A percentile compares a stretch with the other conserved stretches of the same genome.
These are phyloP conservation scores for Salix dunnii DNA, from an alignment of 345 rosid species.

Conservation along the genomic window DNA sequence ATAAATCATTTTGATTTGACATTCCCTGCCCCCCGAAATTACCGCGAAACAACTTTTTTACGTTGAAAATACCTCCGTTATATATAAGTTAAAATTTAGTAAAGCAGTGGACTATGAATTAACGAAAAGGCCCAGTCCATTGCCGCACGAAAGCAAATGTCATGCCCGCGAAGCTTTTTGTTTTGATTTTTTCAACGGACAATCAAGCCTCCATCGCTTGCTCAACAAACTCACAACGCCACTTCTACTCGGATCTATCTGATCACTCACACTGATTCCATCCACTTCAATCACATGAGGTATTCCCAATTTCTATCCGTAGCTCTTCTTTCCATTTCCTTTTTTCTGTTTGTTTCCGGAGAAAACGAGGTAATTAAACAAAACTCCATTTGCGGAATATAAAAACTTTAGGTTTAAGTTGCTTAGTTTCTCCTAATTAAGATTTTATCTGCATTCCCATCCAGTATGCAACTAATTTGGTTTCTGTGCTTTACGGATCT, in stretches of 20 bases:
- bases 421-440: neutral
- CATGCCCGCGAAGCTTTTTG: slow-evolving; percentile 16
- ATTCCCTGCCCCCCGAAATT: too few species aligned
- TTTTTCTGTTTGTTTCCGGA: neutral
- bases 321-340: neutral
- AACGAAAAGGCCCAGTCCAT: neutral
- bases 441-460: neutral
- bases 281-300: neutral
- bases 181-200: neutral
- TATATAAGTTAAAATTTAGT: too few species aligned
- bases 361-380: neutral
- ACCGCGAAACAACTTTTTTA: neutral
- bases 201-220: neutral
- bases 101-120: neutral
- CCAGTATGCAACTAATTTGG: neutral
- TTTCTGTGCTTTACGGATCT: neutral
- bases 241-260: neutral
- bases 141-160: neutral
- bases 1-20: too few species aligned
- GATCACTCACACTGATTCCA: neutral
- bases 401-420: neutral
- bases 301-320: neutral
- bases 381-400: neutral
- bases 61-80: neutral
- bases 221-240: neutral